Evolutionary conservation across 257 asterid genomes (phyloP).

Genomic region (Salvia hispanica): DNA sequence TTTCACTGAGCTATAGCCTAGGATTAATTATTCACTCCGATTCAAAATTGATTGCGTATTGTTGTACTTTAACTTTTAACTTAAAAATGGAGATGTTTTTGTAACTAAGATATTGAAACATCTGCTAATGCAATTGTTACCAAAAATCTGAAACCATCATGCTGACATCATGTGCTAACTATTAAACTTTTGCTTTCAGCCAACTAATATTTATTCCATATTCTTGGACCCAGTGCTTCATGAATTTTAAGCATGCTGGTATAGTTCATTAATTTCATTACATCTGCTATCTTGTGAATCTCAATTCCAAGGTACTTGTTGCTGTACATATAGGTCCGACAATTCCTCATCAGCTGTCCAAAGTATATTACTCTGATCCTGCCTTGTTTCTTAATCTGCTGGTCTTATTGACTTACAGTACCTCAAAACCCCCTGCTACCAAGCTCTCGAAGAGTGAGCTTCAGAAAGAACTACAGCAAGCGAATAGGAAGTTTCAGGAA

Average conservation of each 20-base stretch:
- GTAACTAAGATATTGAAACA: slow-evolving; percentile 18
- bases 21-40: background rate
- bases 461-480: slow-evolving; percentile 72
- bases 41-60: background rate
- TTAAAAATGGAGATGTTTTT: slow-evolving; percentile 3
- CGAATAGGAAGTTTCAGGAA: slow-evolving; percentile 71
- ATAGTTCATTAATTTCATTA: background rate
- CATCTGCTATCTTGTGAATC: background rate
- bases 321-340: slow-evolving; percentile 31
- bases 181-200: background rate
- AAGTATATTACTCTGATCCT: slow-evolving; percentile 29
- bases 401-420: slow-evolving; percentile 51
- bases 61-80: background rate
- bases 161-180: slow-evolving; percentile 5
- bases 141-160: background rate
- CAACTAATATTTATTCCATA: background rate
- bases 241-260: slow-evolving; percentile 13
- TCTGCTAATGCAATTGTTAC: background rate
- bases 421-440: slow-evolving; percentile 46
- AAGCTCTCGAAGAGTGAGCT: slow-evolving; percentile 80
- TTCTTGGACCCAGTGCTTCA: slow-evolving; percentile 5
- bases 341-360: slow-evolving; percentile 16
- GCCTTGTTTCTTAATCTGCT: slow-evolving; percentile 39
- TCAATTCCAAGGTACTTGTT: slow-evolving; percentile 29
- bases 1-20: slow-evolving; percentile 1